These are phyloP conservation scores for Hypoxylon sp. DNA, from an alignment of 2,329 filamentous ascomycete genomes.

Conservation along the genomic window DNA sequence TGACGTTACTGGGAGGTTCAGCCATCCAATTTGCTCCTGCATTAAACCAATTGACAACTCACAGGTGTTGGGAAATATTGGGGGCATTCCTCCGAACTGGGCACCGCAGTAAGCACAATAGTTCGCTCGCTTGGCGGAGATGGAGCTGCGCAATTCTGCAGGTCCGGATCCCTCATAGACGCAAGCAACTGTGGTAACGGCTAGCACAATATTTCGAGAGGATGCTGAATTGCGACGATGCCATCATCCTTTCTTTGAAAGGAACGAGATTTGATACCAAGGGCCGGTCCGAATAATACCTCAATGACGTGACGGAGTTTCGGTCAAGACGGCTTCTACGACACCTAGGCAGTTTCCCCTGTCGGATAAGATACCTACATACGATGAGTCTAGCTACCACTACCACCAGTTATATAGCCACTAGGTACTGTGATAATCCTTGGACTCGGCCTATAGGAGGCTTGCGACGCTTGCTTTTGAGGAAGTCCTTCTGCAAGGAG, in stretches of 20 bases:
- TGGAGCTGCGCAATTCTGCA: slow-evolving; percentile 36
- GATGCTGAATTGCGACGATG: slow-evolving; percentile 5
- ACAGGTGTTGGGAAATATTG: slow-evolving; percentile 28
- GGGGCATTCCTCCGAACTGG: slow-evolving; percentile 34
- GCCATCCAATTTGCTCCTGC: slow-evolving; percentile 41
- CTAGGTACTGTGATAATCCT: slow-evolving; percentile 37
- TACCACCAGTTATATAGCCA: slow-evolving; percentile 19
- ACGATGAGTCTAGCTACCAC: slow-evolving; percentile 9
- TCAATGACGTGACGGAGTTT: slow-evolving; percentile 1
- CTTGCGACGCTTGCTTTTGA: slow-evolving; percentile 2
- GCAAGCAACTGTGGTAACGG: slow-evolving; percentile 26
- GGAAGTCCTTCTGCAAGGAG: slow-evolving; percentile 28
- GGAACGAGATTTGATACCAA: slow-evolving; percentile 1
- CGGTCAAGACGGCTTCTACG: slow-evolving; percentile 4
- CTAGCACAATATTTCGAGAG: slow-evolving; percentile 7
- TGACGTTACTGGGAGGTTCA: slow-evolving; percentile 18
- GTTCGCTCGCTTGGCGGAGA: slow-evolving; percentile 31
- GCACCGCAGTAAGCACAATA: slow-evolving; percentile 36
- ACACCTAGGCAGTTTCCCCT: not conserved
- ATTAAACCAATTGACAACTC: slow-evolving; percentile 40
- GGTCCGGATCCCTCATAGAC: slow-evolving; percentile 36
- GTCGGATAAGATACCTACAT: slow-evolving; percentile 10
- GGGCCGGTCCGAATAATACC: slow-evolving; percentile 11
- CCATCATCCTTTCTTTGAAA: slow-evolving; percentile 10
- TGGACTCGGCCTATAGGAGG: slow-evolving; percentile 13